phyloP scores from a whole-genome alignment of 2,329 filamentous ascomycete genomes.

The Madurella fahalii region DNA sequence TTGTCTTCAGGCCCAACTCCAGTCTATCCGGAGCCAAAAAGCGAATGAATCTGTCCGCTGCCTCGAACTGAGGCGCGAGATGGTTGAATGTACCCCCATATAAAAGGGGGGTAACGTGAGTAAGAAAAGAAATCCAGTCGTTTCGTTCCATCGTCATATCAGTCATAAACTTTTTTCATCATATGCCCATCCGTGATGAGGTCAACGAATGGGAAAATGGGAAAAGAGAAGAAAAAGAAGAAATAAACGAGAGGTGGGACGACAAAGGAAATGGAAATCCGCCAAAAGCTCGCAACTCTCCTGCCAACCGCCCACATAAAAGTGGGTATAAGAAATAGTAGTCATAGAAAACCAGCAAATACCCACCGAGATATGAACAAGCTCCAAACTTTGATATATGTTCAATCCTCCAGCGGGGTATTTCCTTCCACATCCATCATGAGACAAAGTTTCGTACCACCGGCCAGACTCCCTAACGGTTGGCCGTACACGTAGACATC shows the following conservation, averaged over 20 bases:
- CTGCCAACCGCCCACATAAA: not conserved
- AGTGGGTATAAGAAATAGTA: conserved; percentile 12
- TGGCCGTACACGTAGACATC: conserved; percentile 12
- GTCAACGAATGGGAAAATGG: not conserved
- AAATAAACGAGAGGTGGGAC: conserved; percentile 1
- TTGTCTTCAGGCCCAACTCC: conserved; percentile 20
- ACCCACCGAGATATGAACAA: conserved; percentile 24
- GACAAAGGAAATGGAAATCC: conserved; percentile 3
- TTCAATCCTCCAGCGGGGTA: conserved; percentile 25
- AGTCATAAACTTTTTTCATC: conserved; percentile 11
- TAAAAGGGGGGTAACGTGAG: not conserved
- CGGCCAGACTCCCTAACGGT: conserved; percentile 5
- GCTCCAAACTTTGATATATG: conserved; percentile 20
- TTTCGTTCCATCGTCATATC: conserved; percentile 12
- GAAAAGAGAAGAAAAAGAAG: not conserved
- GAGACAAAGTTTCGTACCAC: conserved; percentile 4
- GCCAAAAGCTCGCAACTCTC: not conserved
- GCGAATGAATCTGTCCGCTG: not conserved
- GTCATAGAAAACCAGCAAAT: conserved; percentile 4
- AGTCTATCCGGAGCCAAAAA: conserved; percentile 17
- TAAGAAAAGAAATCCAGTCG: not conserved
- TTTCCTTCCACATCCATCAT: conserved; percentile 20
- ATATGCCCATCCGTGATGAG: conserved; percentile 12
- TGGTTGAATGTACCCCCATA: not conserved
- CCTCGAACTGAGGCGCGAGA: not conserved